Base-by-base conservation (phyloP, 108 stramenopile species). In the Fragilaria radians region DNA sequence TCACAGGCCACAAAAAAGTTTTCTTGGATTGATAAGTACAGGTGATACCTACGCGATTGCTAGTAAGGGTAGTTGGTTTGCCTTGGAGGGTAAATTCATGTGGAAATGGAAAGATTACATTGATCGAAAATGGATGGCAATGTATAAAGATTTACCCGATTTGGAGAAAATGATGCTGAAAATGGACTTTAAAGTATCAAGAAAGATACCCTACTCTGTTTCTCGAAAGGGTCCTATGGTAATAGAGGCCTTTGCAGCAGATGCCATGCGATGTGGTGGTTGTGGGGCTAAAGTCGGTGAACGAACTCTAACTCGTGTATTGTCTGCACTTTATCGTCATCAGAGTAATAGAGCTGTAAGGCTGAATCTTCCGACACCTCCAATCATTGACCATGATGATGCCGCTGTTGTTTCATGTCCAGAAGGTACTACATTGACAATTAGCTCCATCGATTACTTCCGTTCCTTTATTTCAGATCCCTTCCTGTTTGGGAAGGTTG, bases 71-170 rank as follows among this genome's bases (percentile, higher is more conserved):
- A 46, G 52, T 1, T 49, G 42, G 14, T 45, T 81, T 30, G 73
- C 70, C 24, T 18, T 75, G 33, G 85, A 85, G 67, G 81, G 78
- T 1, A 54, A 46, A 46, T 69, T 52, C 49, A 50, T 85, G 34
- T 90, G 85, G 85, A 66, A 48, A n/a, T 61, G 74, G 63, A 90
- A 90, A 65, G 82, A 86, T 67, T 51, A 61, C 27, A 90, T 90
- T 45, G 88, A 85, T 61, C 68, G 79, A 46, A 74, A 50, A 25
- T 89, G 76, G 78, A 89, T 89, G 88, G 29, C 48, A 47, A 66
- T 64, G 33, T 89, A 79, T 53, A 52, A 52, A 30, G 54, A 76
- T 24, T 47, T 80, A 31, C 79, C 84, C 14, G 36, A 42, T 42
- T 14, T 42, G 7, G 36, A 42, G 36, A 7, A 42, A 42, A 42